A percentile compares a stretch with the other conserved stretches of the same genome.
Conservation (phyloP, 2,329 filamentous ascomycete species). For the Pyrenophora graminea region DNA sequence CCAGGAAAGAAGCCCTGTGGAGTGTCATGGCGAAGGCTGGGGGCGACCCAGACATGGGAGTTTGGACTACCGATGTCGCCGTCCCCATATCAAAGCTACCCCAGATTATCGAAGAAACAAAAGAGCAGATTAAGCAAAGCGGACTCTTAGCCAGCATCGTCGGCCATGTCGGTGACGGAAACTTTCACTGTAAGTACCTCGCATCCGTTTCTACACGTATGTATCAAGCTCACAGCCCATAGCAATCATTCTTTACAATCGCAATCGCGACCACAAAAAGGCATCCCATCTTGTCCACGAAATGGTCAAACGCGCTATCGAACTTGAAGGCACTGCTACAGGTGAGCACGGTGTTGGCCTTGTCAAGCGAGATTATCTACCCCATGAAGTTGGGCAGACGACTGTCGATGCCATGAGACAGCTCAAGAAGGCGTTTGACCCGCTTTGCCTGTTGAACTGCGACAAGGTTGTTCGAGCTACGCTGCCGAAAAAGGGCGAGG, state of each 20-base stretch:
- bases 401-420: conserved; percentile 85
- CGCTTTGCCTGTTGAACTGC: conserved; percentile 67
- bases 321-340: conserved; percentile 83
- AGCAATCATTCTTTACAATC: conserved; percentile 66
- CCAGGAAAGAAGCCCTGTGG: conserved; percentile 75
- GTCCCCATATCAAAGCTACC: conserved; percentile 74
- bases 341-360: conserved; percentile 84
- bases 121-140: conserved; percentile 65
- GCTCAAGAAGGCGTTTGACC: conserved; percentile 82
- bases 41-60: conserved; percentile 60
- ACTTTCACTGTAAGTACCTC: conserved; percentile 65
- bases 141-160: conserved; percentile 69
- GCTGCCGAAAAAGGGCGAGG: conserved; percentile 54
- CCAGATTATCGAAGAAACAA: conserved; percentile 77
- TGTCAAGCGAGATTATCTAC: conserved; percentile 82
- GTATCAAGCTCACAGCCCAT: conserved; percentile 6
- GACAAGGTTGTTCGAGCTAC: conserved; percentile 67
- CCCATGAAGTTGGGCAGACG: conserved; percentile 72
- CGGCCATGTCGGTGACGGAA: conserved; percentile 75
- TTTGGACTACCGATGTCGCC: conserved; percentile 82
- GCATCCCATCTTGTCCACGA: conserved; percentile 75
- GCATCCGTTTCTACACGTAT: background rate
- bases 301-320: conserved; percentile 85
- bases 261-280: conserved; percentile 66
- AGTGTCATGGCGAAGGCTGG: conserved; percentile 69